Evolutionary conservation across 2,329 filamentous ascomycete species (phyloP).

Genomic region (Neofusicoccum umdonicola): DNA sequence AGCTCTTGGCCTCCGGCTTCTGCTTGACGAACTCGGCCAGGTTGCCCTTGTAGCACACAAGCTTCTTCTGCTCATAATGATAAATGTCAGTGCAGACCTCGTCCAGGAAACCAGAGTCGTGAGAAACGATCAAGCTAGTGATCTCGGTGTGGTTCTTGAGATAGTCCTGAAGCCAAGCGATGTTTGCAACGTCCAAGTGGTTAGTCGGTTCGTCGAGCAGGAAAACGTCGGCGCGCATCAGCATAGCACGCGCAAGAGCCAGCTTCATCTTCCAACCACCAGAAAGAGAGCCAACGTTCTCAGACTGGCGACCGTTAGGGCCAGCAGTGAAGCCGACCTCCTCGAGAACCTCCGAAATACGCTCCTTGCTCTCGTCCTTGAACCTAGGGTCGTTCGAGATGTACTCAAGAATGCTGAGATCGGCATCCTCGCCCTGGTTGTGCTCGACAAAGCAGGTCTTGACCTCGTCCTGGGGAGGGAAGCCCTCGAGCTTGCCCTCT

Average conservation of each 20-base stretch:
- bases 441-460: slow-evolving; percentile 98
- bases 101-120: slow-evolving; percentile 97
- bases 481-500: slow-evolving; percentile 92
- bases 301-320: slow-evolving; percentile 80
- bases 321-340: slow-evolving; percentile 94
- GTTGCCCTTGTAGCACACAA: slow-evolving; percentile 81
- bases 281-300: slow-evolving; percentile 90
- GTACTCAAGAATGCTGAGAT: slow-evolving; percentile 93
- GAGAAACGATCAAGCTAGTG: slow-evolving; percentile 94
- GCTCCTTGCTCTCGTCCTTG: slow-evolving; percentile 71
- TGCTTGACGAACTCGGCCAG: slow-evolving; percentile 79
- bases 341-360: slow-evolving; percentile 77
- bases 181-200: slow-evolving; percentile 93
- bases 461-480: slow-evolving; percentile 87
- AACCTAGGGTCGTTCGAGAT: slow-evolving; percentile 87
- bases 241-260: slow-evolving; percentile 91
- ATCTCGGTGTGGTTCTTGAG: slow-evolving; percentile 95
- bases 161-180: slow-evolving; percentile 94
- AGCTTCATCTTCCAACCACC: slow-evolving; percentile 99
- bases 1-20: slow-evolving; percentile 92
- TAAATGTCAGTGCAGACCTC: slow-evolving; percentile 98
- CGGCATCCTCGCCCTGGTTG: slow-evolving; percentile 96
- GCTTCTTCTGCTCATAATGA: slow-evolving; percentile 98
- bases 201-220: slow-evolving; percentile 98
- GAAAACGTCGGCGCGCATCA: slow-evolving; percentile 93